Evolutionary conservation across 2,329 filamentous ascomycete species (phyloP).

Genomic region (Beauveria australis): DNA sequence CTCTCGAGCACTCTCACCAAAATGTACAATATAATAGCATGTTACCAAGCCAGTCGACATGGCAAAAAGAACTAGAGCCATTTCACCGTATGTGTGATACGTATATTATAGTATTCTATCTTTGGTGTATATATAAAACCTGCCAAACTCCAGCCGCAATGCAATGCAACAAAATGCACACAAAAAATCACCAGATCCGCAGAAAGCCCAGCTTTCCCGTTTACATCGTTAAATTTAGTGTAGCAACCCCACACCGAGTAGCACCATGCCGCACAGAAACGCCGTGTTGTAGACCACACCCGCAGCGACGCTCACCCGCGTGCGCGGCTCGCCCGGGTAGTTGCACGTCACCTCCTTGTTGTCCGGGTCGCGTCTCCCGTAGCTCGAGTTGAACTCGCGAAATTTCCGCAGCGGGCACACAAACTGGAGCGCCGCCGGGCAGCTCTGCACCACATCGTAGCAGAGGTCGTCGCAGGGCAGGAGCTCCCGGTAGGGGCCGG

Average conservation of each 20-base stretch:
- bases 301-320: constrained; percentile 12
- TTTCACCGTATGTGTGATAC: too few species aligned
- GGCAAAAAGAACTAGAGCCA: neutral
- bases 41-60: neutral
- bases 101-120: neutral
- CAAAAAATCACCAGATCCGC: neutral
- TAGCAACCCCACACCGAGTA: neutral
- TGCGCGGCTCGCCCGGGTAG: constrained; percentile 29
- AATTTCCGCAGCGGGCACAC: constrained; percentile 52
- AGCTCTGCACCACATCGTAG: constrained; percentile 76
- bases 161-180: neutral
- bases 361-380: constrained; percentile 21
- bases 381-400: constrained; percentile 27
- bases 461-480: constrained; percentile 84
- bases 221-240: neutral
- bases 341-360: constrained; percentile 26
- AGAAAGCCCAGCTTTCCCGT: neutral
- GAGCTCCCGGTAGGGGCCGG: constrained; percentile 90
- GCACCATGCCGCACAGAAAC: neutral
- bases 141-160: constrained; percentile 3
- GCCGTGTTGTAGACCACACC: neutral
- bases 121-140: neutral
- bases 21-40: neutral
- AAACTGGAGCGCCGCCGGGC: constrained; percentile 70
- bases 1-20: neutral